Base-by-base conservation (phyloP, 2,329 filamentous ascomycete species). In the Cryphonectria radicalis region DNA sequence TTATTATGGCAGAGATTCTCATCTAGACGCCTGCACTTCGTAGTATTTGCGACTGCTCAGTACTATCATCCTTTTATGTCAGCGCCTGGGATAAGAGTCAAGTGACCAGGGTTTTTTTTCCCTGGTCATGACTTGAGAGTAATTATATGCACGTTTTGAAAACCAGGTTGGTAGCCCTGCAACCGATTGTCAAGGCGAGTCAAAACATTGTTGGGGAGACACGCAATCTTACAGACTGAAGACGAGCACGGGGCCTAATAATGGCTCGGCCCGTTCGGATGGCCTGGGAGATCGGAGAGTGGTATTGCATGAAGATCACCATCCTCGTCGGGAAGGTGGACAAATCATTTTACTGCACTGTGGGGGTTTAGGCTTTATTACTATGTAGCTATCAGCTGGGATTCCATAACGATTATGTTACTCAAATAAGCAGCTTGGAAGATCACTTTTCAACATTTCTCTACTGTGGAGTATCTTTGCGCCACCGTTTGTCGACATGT, bases 251-350 rank as follows among this genome's bases (percentile, higher is more conserved):
- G 55, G 28, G 28, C 32, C 55, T 1, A 57, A 8, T 14, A 2
- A 19, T 32, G 25, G 55, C 17, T 59, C 55, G 55, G 55, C 55
- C 25, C 55, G 55, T 19, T 35, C 55, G 55, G 25, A 32, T 35
- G 28, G 11, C 25, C 2, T 14, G n/a, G 5, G 14, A 57, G 53
- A 28, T 57, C n/a, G 55, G 13, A 35, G 55, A 32, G 55, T 59
- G 35, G 55, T 17, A 59, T 19, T 35, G 55, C 55, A 32, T 32
- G 55, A 59, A 59, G 55, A 59, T 62, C 35, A 62, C 59, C 59
- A 62, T 62, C 59, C 59, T 62, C 59, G 35, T 62, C 59, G 14
- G 59, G 59, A 62, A 62, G 59, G 59, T 62, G 59, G 55, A 59
- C 25, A 59, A 25, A 28, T 14, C 53, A 11, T 11, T 40, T 40